phyloP scores from a whole-genome alignment of 768 basidiomycete genomes.

The Agrocybe chaxingu region DNA sequence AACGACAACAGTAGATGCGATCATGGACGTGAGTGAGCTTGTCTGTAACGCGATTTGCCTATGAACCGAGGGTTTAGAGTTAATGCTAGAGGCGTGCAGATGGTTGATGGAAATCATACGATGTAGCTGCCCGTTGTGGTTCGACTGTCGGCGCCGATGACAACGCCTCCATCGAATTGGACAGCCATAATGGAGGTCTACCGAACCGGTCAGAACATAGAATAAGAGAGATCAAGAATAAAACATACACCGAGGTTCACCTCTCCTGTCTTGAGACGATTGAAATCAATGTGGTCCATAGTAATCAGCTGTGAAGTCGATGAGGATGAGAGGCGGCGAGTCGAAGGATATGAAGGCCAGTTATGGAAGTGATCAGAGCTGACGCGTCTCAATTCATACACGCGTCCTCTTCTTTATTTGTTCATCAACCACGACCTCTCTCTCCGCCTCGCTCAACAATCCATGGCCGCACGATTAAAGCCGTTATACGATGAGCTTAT shows the following conservation, averaged over 20 bases:
- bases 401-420: slow-evolving; percentile 27
- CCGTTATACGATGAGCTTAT: slow-evolving; percentile 64
- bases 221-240: not conserved
- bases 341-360: slow-evolving; percentile 18
- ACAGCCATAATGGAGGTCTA: slow-evolving; percentile 99
- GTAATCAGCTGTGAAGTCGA: slow-evolving; percentile 20
- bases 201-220: slow-evolving; percentile 2
- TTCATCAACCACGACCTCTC: slow-evolving; percentile 6
- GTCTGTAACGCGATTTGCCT: slow-evolving; percentile 99
- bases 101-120: slow-evolving; percentile 40
- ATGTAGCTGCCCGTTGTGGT: slow-evolving; percentile 98
- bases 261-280: slow-evolving; percentile 89
- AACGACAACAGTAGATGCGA: slow-evolving; percentile 98
- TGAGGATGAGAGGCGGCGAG: slow-evolving; percentile 12
- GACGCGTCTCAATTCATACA: slow-evolving; percentile 50
- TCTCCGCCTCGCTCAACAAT: slow-evolving; percentile 15
- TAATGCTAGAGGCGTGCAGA: not conserved
- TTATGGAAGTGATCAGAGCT: slow-evolving; percentile 33
- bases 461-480: slow-evolving; percentile 55
- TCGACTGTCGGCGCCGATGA: slow-evolving; percentile 95
- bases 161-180: slow-evolving; percentile 91
- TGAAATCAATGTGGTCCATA: slow-evolving; percentile 75
- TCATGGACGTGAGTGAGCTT: slow-evolving; percentile 96
- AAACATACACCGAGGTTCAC: slow-evolving; percentile 90
- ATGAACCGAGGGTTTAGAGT: slow-evolving; percentile 2